A percentile compares a stretch with the other conserved stretches of the same genome.
These are phyloP conservation scores for Westerdykella ornata DNA, from an alignment of 2,329 filamentous ascomycete genomes.

Conservation along the genomic window DNA sequence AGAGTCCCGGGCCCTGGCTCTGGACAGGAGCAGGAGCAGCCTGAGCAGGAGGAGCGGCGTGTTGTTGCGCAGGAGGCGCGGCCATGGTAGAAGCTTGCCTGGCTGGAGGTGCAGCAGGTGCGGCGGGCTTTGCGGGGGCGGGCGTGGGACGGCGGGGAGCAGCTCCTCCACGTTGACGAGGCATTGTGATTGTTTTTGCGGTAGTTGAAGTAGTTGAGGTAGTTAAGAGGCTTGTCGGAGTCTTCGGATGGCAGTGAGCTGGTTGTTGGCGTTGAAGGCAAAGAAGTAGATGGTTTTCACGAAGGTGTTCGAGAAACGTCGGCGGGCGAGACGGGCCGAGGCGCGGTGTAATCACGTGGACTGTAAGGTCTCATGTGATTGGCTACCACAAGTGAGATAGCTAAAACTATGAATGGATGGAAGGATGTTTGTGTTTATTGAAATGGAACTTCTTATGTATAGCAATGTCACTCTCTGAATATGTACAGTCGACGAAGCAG, in stretches of 20 bases:
- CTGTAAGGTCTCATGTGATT: too few species aligned
- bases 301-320: constrained; percentile 25
- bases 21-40: constrained; percentile 33
- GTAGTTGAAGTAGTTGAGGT: constrained; percentile 2
- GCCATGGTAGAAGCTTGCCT: constrained; percentile 64
- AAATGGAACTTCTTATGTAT: too few species aligned
- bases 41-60: constrained; percentile 45
- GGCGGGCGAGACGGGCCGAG: constrained; percentile 5
- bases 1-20: constrained; percentile 70
- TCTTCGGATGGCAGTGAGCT: constrained; percentile 6
- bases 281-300: constrained; percentile 11
- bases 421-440: too few species aligned
- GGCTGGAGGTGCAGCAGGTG: constrained; percentile 47
- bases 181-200: constrained; percentile 34
- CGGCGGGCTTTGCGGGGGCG: constrained; percentile 41
- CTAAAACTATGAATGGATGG: too few species aligned
- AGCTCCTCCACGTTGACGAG: constrained; percentile 45
- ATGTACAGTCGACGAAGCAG: too few species aligned
- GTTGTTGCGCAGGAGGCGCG: constrained; percentile 44
- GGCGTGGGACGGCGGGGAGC: constrained; percentile 42
- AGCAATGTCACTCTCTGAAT: too few species aligned
- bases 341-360: background rate
- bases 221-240: constrained; percentile 5
- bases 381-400: too few species aligned
- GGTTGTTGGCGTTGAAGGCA: constrained; percentile 3